Conservation (phyloP, 2,329 filamentous ascomycete species). For the Fusarium penzigii region DNA sequence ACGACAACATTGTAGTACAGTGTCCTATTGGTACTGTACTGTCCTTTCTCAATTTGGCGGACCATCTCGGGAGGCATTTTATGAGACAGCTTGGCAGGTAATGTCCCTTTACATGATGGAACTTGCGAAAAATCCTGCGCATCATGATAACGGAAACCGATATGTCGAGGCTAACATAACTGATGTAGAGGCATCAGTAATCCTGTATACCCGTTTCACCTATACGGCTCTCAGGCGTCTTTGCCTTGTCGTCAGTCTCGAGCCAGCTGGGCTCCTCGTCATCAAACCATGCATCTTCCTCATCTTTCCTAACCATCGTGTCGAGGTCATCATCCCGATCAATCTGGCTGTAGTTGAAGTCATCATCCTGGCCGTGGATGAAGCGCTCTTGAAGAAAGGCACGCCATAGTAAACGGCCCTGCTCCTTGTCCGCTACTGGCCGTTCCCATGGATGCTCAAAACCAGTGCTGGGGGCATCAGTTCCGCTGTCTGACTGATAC, state of each 20-base stretch:
- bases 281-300: slow-evolving; percentile 78
- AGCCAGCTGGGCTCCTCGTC: slow-evolving; percentile 73
- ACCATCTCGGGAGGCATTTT: too few species aligned
- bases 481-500: not conserved
- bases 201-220: slow-evolving; percentile 75
- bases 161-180: not conserved
- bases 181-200: slow-evolving; percentile 48
- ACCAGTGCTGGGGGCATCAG: slow-evolving; percentile 17
- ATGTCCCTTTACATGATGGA: too few species aligned
- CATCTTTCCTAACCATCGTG: slow-evolving; percentile 57
- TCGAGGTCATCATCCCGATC: slow-evolving; percentile 75
- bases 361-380: slow-evolving; percentile 69
- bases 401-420: slow-evolving; percentile 69
- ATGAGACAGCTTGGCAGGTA: too few species aligned
- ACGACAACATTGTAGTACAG: too few species aligned
- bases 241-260: slow-evolving; percentile 37
- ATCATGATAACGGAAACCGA: too few species aligned
- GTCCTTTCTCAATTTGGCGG: too few species aligned
- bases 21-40: too few species aligned
- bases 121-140: too few species aligned
- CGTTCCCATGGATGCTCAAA: slow-evolving; percentile 41
- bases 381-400: slow-evolving; percentile 75
- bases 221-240: slow-evolving; percentile 22
- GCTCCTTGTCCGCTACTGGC: slow-evolving; percentile 50
- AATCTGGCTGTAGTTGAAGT: slow-evolving; percentile 74